These are phyloP conservation scores for Xerocomus potaroensis DNA, from an alignment of 768 basidiomycete species.

Conservation along the genomic window DNA sequence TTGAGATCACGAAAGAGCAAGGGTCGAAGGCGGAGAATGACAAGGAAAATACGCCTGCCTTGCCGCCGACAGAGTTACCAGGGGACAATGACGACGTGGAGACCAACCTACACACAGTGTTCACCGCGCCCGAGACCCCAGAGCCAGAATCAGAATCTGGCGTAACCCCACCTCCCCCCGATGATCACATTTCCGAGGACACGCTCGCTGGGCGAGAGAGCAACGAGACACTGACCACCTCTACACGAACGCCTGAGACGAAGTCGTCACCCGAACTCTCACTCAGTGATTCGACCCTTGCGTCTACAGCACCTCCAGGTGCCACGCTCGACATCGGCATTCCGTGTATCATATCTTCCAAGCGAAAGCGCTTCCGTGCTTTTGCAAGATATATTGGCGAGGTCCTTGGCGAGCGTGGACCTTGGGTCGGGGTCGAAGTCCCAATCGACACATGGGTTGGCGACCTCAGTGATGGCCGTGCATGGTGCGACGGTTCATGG, in stretches of 20 bases:
- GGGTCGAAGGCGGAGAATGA: slow-evolving; percentile 32
- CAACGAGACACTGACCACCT: slow-evolving; percentile 26
- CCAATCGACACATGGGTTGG: slow-evolving; percentile 55
- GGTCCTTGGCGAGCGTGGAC: slow-evolving; percentile 72
- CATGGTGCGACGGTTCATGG: slow-evolving; percentile 85
- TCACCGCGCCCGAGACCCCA: slow-evolving; percentile 15
- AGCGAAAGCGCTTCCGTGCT: slow-evolving; percentile 79
- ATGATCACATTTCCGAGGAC: slow-evolving; percentile 13
- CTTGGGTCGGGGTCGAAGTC: slow-evolving; percentile 92
- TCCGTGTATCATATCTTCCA: slow-evolving; percentile 84
- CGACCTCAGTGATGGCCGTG: slow-evolving; percentile 55
- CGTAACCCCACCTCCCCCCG: slow-evolving; percentile 8
- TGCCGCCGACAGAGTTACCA: slow-evolving; percentile 29
- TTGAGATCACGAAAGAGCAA: slow-evolving; percentile 29
- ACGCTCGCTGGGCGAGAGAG: slow-evolving; percentile 23
- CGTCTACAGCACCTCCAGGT: slow-evolving; percentile 36
- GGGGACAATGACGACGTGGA: slow-evolving; percentile 37
- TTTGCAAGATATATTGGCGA: slow-evolving; percentile 87
- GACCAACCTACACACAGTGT: slow-evolving; percentile 19
- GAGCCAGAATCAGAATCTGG: slow-evolving; percentile 8
- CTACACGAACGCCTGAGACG: slow-evolving; percentile 15
- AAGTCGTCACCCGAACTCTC: slow-evolving; percentile 15
- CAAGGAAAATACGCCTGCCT: slow-evolving; percentile 15
- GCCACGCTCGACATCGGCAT: slow-evolving; percentile 83
- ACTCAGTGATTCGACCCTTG: slow-evolving; percentile 25